Base-by-base conservation (phyloP, 345 rosid genomes). In the Hevea brasiliensis region DNA sequence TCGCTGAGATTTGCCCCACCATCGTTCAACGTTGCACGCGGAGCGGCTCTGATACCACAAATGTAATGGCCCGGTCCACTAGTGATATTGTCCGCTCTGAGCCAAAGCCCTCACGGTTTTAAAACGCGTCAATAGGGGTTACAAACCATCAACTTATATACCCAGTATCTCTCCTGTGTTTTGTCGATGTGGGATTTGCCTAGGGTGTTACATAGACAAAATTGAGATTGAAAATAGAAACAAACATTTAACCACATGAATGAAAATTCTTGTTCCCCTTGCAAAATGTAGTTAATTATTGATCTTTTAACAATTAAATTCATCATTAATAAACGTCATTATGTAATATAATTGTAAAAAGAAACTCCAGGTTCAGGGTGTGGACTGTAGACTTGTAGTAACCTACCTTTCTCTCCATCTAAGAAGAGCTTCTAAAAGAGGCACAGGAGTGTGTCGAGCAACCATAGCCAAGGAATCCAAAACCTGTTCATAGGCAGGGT, bases 401-500 rank as follows among this genome's bases (percentile, higher is more conserved):
- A 67, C 78, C 42, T 76, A 92, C 97, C 87, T 85, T 81, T 90
- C 97, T 82, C 98, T 87, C 99, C 99, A 95, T 81, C 77, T 84
- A 65, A 95, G 96, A 72, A 95, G 94, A 83, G 97, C 97, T 87
- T 95, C 99, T 56, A 92, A 66, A 80, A 95, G 98, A 66, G 98
- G 99, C 68, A 91, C 92, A 35, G 99, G 99, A 54, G 98, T 95
- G 81, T 95, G 99, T 21, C 89, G 89, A 0, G 99, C 98, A 85
- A 92, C 81, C 98, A 95, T 95, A 76, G 99, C 99, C 85, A 95
- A 81, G 24, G 98, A 95, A 89, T 91, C 98, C 56, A 95, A 72
- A 59, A 95, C 99, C 85, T 95, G 99, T 82, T 91, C 98, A 80
- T 95, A 95, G 29, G 98, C 97, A 70, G 98, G 99, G 75, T 95